Evolutionary conservation across 129 eudicot species (phyloP).

Genomic region (Escallonia herrerae): DNA sequence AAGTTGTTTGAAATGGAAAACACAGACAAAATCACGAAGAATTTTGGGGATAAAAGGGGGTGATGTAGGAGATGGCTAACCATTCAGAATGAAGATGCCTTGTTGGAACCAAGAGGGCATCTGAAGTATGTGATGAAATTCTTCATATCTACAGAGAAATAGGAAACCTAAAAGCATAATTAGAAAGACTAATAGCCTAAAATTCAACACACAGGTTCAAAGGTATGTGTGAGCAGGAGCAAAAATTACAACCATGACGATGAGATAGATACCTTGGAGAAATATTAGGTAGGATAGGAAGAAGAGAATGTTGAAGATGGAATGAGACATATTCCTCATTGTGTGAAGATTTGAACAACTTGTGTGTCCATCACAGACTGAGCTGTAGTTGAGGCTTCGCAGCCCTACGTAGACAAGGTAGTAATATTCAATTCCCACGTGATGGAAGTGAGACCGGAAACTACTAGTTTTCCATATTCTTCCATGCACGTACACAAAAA

Average conservation of each 20-base stretch:
- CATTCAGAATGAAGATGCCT: too few relatives aligned
- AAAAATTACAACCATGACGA: too few relatives aligned
- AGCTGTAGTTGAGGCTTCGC: neutral
- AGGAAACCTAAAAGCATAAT: neutral
- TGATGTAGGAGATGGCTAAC: too few relatives aligned
- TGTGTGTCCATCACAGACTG: neutral
- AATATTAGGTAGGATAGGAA: neutral
- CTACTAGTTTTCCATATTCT: neutral
- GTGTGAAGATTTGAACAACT: conserved; percentile 15
- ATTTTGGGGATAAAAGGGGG: neutral
- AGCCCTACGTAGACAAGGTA: neutral
- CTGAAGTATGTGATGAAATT: neutral
- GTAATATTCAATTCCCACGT: neutral
- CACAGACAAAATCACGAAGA: neutral
- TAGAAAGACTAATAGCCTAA: neutral
- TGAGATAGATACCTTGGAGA: too few relatives aligned
- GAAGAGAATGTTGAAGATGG: conserved; percentile 4
- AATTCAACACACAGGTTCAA: neutral
- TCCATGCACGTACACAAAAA: too few relatives aligned
- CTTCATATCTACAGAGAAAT: neutral
- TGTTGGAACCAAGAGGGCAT: too few relatives aligned
- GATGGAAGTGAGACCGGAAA: neutral
- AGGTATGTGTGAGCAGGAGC: neutral
- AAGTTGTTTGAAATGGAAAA: neutral
- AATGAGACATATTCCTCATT: conserved; percentile 19